A percentile compares a stretch with the other conserved stretches of the same genome.
phyloP scores from a whole-genome alignment of 2,329 filamentous ascomycete genomes.

The Talaromyces sp. region DNA sequence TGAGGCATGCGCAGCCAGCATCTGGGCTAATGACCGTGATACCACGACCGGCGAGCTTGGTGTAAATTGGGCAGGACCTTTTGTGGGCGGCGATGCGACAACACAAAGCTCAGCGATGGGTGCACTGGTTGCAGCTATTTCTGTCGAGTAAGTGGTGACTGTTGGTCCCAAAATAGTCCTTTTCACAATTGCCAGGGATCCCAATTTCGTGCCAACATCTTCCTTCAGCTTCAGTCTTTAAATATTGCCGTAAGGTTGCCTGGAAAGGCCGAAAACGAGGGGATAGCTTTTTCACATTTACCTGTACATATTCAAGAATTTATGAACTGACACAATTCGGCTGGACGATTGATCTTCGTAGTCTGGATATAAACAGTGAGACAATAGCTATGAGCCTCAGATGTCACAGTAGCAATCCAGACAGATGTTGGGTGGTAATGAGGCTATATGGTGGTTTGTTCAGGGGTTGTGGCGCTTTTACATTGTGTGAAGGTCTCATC shows the following conservation, averaged over 20 bases:
- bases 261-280: not conserved
- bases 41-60: conserved; percentile 55
- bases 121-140: conserved; percentile 60
- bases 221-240: not conserved
- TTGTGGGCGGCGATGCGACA: conserved; percentile 53
- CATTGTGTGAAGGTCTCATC: not conserved
- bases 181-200: not conserved
- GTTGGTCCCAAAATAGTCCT: not conserved
- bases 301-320: not conserved
- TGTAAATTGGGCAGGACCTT: conserved; percentile 65
- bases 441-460: not conserved
- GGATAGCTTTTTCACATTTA: too few species aligned
- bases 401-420: not conserved
- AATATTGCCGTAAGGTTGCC: not conserved
- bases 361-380: not conserved
- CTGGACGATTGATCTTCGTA: not conserved
- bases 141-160: conserved; percentile 7
- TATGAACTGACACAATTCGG: not conserved
- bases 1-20: conserved; percentile 60
- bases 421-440: not conserved
- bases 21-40: conserved; percentile 60
- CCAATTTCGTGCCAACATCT: not conserved
- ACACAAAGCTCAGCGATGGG: conserved; percentile 67
- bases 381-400: not conserved
- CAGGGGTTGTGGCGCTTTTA: not conserved